Percentiles rank a stretch among this genome's conserved stretches.
phyloP scores from a whole-genome alignment of 2,329 filamentous ascomycete genomes.

The Colletotrichum graminicola region DNA sequence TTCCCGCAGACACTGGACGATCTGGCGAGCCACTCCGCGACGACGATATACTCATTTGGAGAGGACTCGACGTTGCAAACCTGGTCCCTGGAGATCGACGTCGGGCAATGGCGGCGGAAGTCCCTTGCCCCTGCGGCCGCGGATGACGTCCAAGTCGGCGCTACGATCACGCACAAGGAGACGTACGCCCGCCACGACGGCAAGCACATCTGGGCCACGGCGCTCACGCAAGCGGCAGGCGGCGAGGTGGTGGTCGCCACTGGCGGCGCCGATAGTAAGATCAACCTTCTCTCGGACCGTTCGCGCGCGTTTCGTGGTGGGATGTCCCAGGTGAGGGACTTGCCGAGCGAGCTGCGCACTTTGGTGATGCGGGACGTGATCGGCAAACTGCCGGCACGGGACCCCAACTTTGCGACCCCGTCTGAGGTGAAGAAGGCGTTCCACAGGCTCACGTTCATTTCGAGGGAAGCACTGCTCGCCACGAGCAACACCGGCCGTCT shows the following conservation, averaged over 20 bases:
- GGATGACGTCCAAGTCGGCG: slow-evolving; percentile 30
- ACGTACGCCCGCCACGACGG: slow-evolving; percentile 78
- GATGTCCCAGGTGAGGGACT: neutral
- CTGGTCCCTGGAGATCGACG: slow-evolving; percentile 71
- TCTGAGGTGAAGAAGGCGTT: slow-evolving; percentile 59
- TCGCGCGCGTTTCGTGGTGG: neutral
- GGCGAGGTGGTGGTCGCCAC: slow-evolving; percentile 68
- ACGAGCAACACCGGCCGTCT: slow-evolving; percentile 72
- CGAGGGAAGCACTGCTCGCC: slow-evolving; percentile 64
- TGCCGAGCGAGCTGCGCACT: slow-evolving; percentile 42
- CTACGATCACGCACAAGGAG: slow-evolving; percentile 63
- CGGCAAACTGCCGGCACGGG: slow-evolving; percentile 39
- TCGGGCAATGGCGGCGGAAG: slow-evolving; percentile 38
- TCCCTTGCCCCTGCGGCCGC: slow-evolving; percentile 25
- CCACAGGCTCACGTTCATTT: slow-evolving; percentile 74
- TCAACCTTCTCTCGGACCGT: slow-evolving; percentile 60
- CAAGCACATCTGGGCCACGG: slow-evolving; percentile 91
- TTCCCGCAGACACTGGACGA: slow-evolving; percentile 63
- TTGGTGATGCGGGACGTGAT: slow-evolving; percentile 53
- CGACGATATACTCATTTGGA: slow-evolving; percentile 80
- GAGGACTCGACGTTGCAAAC: slow-evolving; percentile 84
- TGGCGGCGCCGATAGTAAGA: slow-evolving; percentile 86
- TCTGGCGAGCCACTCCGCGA: slow-evolving; percentile 39
- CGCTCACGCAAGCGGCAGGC: slow-evolving; percentile 52
- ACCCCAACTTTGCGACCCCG: slow-evolving; percentile 48